Percentiles rank a stretch among this genome's conserved stretches.
Evolutionary conservation across 2,329 filamentous ascomycete species (phyloP).

Genomic region (Botrytis fabae): DNA sequence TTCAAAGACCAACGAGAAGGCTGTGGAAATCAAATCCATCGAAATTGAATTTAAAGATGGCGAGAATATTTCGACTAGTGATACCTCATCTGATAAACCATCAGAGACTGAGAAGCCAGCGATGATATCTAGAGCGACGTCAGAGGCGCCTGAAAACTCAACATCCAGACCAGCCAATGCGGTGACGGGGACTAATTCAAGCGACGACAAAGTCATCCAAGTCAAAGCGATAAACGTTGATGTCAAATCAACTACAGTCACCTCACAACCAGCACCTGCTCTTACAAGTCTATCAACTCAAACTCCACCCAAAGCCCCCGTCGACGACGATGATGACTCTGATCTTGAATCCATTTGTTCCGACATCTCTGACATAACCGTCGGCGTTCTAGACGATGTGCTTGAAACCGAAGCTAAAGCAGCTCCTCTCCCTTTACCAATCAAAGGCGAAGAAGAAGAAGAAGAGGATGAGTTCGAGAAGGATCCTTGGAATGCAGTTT

Average conservation of each 20-base stretch:
- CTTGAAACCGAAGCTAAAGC: constrained; percentile 27
- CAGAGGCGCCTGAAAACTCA: background rate
- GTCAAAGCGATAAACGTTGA: constrained; percentile 11
- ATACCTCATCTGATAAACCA: background rate
- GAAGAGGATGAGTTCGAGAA: constrained; percentile 56
- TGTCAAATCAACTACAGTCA: background rate
- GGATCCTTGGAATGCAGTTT: constrained; percentile 64
- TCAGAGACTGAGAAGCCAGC: background rate
- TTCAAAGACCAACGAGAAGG: constrained; percentile 17
- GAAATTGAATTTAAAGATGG: constrained; percentile 15
- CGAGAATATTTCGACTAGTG: constrained; percentile 1
- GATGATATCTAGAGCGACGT: background rate
- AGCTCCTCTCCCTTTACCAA: constrained; percentile 24
- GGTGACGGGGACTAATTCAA: background rate
- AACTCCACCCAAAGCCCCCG: background rate
- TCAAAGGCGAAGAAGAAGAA: constrained; percentile 46
- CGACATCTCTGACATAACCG: constrained; percentile 30
- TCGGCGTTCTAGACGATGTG: constrained; percentile 28
- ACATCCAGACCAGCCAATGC: background rate
- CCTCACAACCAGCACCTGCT: background rate
- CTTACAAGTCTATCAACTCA: background rate
- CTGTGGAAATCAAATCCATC: background rate
- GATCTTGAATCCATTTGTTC: constrained; percentile 31
- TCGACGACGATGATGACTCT: constrained; percentile 18
- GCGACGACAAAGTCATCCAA: constrained; percentile 8